Evolutionary conservation across 805 yeast species (phyloP).

Genomic region (Schizosaccharomyces osmophilus): DNA sequence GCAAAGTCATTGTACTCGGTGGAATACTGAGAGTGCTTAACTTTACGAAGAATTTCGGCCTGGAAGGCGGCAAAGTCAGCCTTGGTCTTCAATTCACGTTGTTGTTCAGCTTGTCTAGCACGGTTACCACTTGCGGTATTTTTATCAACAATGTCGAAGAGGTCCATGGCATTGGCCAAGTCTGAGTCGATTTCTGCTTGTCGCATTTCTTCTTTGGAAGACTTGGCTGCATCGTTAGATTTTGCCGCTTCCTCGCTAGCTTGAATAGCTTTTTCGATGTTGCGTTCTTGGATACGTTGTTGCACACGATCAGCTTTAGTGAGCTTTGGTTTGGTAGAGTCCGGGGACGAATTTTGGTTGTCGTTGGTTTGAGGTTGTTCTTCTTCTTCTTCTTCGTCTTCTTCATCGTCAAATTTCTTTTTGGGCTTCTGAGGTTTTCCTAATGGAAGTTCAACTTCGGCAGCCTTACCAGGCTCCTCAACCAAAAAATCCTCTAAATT

Average conservation of each 20-base stretch:
- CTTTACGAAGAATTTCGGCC: not conserved
- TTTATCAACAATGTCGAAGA: not conserved
- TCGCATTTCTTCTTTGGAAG: not conserved
- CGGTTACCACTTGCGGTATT: not conserved
- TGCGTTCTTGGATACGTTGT: not conserved
- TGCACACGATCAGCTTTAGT: not conserved
- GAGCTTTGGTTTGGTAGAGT: not conserved
- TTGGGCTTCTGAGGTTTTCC: not conserved
- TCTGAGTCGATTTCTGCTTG: not conserved
- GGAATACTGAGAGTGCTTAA: not conserved
- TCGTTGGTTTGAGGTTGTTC: not conserved
- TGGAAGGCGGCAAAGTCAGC: not conserved
- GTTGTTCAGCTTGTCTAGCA: not conserved
- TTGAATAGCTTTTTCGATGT: not conserved
- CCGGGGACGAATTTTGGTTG: not conserved
- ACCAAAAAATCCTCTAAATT: not conserved
- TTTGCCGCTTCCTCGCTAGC: not conserved
- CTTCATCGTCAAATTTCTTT: not conserved
- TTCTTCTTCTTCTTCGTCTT: not conserved
- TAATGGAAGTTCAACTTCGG: not conserved
- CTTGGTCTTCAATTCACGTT: not conserved
- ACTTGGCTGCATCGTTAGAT: not conserved
- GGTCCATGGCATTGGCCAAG: constrained; percentile 1
- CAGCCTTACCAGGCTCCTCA: not conserved
- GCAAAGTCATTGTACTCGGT: not conserved